Evolutionary conservation across 352 stramenopile species (phyloP), one percentile per base, ranked within the genome.

Genomic region (Hyaloperonospora brassicae): DNA sequence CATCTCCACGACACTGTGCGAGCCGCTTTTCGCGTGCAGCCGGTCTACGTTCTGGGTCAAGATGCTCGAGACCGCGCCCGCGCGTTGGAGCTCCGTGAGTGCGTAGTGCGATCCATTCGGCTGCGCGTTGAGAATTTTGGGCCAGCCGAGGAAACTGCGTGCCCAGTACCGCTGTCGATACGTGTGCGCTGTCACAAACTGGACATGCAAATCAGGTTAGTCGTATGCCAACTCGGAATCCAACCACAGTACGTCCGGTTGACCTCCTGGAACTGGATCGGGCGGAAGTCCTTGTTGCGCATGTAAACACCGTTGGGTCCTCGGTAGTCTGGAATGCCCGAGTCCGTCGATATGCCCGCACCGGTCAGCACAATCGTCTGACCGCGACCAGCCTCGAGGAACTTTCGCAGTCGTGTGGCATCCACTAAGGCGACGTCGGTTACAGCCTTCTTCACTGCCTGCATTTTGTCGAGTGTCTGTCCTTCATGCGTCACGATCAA

Each of bases 31-130:
- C 11, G 83, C 71, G 73, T 98, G 96, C 47, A 98, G 71, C 0
- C 74, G 72, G 67, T 99, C 96, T n/a, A 99, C 95, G 65, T 99
- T 99, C 72, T 98, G 96, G 11, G 96, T 98, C 34, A 98, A 75
- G 21, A 98, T 80, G 40, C 77, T 69, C 0, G 67, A 70, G 24
- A 89, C 55, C 1, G 75, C 55, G 0, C 57, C 61, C 11, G 42
- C 45, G 12, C 60, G 68, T 59, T 93, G 83, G 22, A 98, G 67
- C 23, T 58, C 49, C 1, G 95, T 84, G 8, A 99, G 52, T 13
- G 90, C 87, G 24, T 73, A 27, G 65, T 99, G 96, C 23, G 91
- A 93, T 4, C 53, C 57, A 62, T 98, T 98, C 8, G 90, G 86
- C 55, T 79, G 49, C 21, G 86, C 68, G 38, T 59, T 60, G 9